Evolutionary conservation across 306 rosid genomes (phyloP).

Genomic region (Echinosophora koreensis): DNA sequence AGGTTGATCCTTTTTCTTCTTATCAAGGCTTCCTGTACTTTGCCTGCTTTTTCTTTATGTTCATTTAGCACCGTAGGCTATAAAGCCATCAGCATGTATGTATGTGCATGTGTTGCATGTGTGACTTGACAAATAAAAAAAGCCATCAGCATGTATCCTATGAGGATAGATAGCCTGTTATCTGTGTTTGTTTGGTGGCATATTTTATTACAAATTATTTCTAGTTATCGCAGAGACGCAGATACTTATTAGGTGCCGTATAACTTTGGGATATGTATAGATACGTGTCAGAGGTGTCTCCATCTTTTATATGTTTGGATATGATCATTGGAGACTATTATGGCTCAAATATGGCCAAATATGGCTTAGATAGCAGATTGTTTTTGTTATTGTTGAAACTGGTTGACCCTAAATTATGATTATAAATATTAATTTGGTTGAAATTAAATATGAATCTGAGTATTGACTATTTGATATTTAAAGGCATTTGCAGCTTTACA

Average conservation of each 20-base stretch:
- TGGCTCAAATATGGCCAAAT: neutral
- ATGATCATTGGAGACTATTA: conserved; percentile 10
- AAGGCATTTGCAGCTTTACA: too few relatives aligned
- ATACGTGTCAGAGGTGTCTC: neutral
- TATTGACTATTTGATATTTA: too few relatives aligned
- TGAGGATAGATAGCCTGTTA: conserved; percentile 18
- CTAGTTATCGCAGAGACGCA: neutral
- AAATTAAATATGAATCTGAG: too few relatives aligned
- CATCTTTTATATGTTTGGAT: conserved; percentile 3
- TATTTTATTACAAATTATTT: conserved; percentile 17
- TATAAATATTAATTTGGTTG: too few relatives aligned
- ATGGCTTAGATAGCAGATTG: neutral
- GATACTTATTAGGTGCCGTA: neutral
- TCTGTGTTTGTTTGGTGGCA: conserved; percentile 13
- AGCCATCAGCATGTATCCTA: conserved; percentile 22
- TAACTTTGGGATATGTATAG: conserved; percentile 28
- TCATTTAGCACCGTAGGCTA: neutral
- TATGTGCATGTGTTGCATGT: neutral
- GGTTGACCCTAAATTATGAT: too few relatives aligned
- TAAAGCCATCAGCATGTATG: neutral
- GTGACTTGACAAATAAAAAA: neutral
- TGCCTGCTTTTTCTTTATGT: neutral
- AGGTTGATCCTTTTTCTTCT: neutral
- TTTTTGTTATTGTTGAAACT: too few relatives aligned
- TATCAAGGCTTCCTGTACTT: neutral